Percentiles rank a stretch among this genome's conserved stretches.
Conservation (phyloP, 2,329 filamentous ascomycete species). For the Coniochaeta ligniaria region DNA sequence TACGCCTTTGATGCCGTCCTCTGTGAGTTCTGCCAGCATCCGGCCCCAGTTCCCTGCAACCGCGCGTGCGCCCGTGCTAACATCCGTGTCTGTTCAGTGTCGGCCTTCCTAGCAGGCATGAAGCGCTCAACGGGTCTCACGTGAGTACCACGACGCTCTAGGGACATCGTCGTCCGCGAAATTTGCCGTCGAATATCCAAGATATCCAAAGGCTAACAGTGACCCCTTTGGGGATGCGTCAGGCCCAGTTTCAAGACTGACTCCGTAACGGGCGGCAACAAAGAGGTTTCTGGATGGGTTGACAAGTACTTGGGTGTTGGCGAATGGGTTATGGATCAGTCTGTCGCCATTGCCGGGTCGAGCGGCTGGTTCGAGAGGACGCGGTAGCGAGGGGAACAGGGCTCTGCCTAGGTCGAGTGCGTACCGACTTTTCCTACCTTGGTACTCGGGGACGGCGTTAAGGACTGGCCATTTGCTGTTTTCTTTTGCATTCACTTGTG, state of each 20-base stretch:
- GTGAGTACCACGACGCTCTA: conserved; percentile 53
- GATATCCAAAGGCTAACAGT: conserved; percentile 32
- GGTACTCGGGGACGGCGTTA: neutral
- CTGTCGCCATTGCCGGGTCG: conserved; percentile 81
- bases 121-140: conserved; percentile 96
- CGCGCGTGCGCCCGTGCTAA: neutral
- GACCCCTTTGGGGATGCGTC: conserved; percentile 31
- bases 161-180: neutral
- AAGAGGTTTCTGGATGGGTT: conserved; percentile 80
- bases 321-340: conserved; percentile 98
- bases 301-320: conserved; percentile 90
- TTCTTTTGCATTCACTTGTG: neutral
- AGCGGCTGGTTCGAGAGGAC: conserved; percentile 89
- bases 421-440: neutral
- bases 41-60: conserved; percentile 12
- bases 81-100: conserved; percentile 51
- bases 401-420: neutral
- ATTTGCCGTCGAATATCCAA: conserved; percentile 3
- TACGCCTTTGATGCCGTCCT: conserved; percentile 96
- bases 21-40: conserved; percentile 46
- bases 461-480: neutral
- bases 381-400: conserved; percentile 43
- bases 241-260: conserved; percentile 83
- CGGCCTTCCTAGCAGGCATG: conserved; percentile 92
- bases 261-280: conserved; percentile 69